Evolutionary conservation across 768 basidiomycete species (phyloP).

Genomic region (Rhodotorula sphaerocarpa): DNA sequence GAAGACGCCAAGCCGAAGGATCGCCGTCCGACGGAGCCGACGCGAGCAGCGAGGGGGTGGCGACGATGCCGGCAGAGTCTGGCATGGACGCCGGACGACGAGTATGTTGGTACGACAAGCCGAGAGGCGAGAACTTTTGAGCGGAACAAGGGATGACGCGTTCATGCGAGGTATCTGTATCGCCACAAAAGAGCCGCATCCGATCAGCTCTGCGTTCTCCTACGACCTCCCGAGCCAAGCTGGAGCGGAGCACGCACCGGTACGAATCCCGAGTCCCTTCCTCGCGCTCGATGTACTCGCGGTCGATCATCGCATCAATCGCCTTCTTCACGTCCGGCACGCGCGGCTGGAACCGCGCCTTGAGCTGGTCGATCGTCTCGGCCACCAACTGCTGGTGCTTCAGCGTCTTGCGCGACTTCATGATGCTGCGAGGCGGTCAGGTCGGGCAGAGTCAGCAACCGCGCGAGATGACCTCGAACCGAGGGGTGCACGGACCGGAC

Average conservation of each 20-base stretch:
- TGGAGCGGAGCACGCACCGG: slow-evolving; percentile 3
- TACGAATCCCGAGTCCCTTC: slow-evolving; percentile 15
- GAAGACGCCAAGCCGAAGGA: no score
- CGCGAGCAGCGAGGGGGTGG: no score
- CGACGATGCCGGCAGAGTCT: no score
- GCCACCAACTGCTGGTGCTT: slow-evolving; percentile 84
- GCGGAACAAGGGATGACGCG: no score
- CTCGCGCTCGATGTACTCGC: slow-evolving; percentile 93
- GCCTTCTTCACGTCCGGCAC: slow-evolving; percentile 95
- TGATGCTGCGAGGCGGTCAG: slow-evolving; percentile 54
- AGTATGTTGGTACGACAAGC: no score
- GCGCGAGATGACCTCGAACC: background rate
- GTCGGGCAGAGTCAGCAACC: slow-evolving; percentile 24
- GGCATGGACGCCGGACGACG: no score
- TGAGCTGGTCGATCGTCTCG: slow-evolving; percentile 82
- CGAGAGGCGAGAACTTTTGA: no score
- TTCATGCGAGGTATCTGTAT: slow-evolving; percentile 20
- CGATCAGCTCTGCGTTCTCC: no score
- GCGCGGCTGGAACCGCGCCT: slow-evolving; percentile 80
- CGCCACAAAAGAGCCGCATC: no score
- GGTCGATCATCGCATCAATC: slow-evolving; percentile 84
- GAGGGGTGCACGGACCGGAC: slow-evolving; percentile 22
- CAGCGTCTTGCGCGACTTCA: slow-evolving; percentile 92
- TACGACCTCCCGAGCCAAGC: no score
- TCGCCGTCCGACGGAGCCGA: no score